Base-by-base conservation (phyloP, 495 filamentous ascomycete species). In the Podospora anserina region DNA sequence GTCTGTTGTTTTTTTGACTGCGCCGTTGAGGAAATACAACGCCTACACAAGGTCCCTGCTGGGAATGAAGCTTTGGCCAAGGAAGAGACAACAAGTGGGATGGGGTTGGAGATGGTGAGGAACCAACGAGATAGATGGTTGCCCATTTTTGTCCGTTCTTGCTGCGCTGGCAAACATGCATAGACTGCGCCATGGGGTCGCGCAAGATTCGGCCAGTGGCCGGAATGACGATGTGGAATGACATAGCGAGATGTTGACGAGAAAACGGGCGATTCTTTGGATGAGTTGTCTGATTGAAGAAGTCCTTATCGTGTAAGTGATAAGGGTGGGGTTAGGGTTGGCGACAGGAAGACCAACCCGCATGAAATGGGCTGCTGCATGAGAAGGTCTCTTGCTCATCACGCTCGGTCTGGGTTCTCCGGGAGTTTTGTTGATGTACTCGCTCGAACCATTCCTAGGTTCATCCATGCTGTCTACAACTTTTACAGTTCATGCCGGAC, bases 271-370 rank as follows among this genome's bases (percentile, higher is more conserved):
- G 23, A 61, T 32, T 20, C 23, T 26, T 58, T 26, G 13, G 18
- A 9, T 58, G 55, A 20, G n/a, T 58, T 58, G n/a, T 49, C 39
- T 49, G 15, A 49, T 58, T 58, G 1, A 26, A 26, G 55, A 20
- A 26, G n/a, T 19, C 18, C 55, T 34, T 18, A 39, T 63, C 11
- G 61, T 63, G 61, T 63, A 49, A 58, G 57, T 65, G 63, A 56
- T 55, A 58, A 58, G 63, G 63, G 62, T 64, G 30, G 39, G 62
- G 63, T 26, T 44, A 26, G 49, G 32, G 32, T 49, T 64, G 19
- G 54, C 11, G 0, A n/a, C 18, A 53, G 34, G 28, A 32, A 5
- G 4, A 32, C 4, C 30, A 20, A 56, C 15, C 15, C 19, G 55
- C 55, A 58, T 58, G 55, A 58, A 58, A 58, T 9, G 55, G 55